Conservation (phyloP, 139 green algal species). For the Chlamydomonas urium region DNA sequence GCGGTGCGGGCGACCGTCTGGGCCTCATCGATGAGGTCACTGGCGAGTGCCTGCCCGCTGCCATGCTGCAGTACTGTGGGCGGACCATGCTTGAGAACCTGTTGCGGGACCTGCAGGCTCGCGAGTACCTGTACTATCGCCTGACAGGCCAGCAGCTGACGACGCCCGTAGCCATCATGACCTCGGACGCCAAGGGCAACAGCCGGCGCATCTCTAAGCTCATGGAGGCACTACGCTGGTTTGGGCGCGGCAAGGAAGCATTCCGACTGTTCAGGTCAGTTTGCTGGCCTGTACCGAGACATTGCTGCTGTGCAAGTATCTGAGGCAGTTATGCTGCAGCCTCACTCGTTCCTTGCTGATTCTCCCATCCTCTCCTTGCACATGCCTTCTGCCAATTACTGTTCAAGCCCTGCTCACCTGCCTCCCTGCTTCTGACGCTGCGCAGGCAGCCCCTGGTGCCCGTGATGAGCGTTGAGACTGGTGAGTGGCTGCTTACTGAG, state of each 20-base stretch:
- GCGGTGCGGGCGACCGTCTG: constrained; percentile 90
- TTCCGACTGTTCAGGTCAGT: constrained; percentile 79
- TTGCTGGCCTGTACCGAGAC: too few species aligned
- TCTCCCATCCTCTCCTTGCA: too few species aligned
- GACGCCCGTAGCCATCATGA: constrained; percentile 97
- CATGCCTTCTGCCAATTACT: too few species aligned
- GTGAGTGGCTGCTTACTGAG: constrained; percentile 64
- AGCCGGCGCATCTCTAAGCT: constrained; percentile 69
- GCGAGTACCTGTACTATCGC: constrained; percentile 91
- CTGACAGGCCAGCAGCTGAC: constrained; percentile 71
- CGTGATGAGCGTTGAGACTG: constrained; percentile 70
- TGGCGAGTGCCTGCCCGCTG: constrained; percentile 85
- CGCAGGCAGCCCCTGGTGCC: constrained; percentile 91
- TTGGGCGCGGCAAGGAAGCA: constrained; percentile 65
- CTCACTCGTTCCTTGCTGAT: too few species aligned
- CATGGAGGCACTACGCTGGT: constrained; percentile 67
- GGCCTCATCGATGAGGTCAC: constrained; percentile 81
- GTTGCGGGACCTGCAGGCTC: constrained; percentile 84
- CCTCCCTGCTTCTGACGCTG: too few species aligned
- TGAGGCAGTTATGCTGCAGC: too few species aligned
- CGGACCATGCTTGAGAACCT: constrained; percentile 86
- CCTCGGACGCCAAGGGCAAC: constrained; percentile 94
- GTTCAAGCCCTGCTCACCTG: too few species aligned
- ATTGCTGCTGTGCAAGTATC: too few species aligned
- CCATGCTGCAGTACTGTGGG: constrained; percentile 92